phyloP scores from a whole-genome alignment of 1,284 basidiomycete species.

The Hypsizygus ulmarius region DNA sequence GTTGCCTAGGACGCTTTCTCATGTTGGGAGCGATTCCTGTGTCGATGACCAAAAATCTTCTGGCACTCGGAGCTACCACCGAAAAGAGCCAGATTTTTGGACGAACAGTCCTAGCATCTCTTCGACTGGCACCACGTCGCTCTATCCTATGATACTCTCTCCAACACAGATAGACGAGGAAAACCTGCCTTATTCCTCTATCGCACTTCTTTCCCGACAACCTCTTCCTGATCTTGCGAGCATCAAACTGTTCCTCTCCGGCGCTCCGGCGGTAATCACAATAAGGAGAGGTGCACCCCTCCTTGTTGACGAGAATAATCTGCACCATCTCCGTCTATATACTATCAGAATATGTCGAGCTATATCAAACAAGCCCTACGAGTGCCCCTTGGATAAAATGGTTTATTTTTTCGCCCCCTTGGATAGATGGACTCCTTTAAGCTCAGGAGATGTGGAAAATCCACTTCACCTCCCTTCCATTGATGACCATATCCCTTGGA shows the following conservation, averaged over 20 bases:
- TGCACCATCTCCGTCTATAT: constrained; percentile 54
- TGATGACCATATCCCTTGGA: constrained; percentile 60
- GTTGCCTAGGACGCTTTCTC: background rate
- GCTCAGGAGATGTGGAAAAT: constrained; percentile 27
- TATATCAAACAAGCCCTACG: constrained; percentile 64
- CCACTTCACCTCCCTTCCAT: constrained; percentile 31
- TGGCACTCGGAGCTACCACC: constrained; percentile 52
- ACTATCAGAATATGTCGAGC: constrained; percentile 61
- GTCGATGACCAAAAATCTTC: constrained; percentile 27
- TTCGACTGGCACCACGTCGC: constrained; percentile 25
- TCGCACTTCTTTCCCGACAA: constrained; percentile 61
- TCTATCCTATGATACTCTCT: constrained; percentile 58
- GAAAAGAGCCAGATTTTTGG: constrained; percentile 66
- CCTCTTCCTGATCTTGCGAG: constrained; percentile 56
- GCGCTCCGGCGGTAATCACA: constrained; percentile 40
- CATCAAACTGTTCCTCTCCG: constrained; percentile 60
- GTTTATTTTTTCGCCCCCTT: constrained; percentile 67
- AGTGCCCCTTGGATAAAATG: constrained; percentile 50
- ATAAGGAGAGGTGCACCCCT: constrained; percentile 50
- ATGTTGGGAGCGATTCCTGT: constrained; percentile 8
- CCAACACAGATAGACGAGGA: constrained; percentile 31
- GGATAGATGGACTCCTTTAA: constrained; percentile 32
- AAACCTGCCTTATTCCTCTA: constrained; percentile 44
- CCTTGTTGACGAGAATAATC: constrained; percentile 41
- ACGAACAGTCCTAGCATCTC: constrained; percentile 46